Conservation (phyloP, 2,329 filamentous ascomycete genomes). For the Cylindrodendrum hubeiense region DNA sequence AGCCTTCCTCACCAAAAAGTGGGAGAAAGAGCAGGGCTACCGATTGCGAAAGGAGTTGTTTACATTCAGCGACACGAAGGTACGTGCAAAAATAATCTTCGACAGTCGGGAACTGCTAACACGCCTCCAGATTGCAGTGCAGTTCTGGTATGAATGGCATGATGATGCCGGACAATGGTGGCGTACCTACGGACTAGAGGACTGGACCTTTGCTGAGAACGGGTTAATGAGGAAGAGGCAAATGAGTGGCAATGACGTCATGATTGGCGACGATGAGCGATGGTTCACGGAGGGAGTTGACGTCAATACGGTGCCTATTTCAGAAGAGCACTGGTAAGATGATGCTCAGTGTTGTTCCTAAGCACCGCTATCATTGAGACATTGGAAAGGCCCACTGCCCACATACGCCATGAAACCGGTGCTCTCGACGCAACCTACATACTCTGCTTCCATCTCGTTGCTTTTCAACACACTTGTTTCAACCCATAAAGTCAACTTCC, state of each 20-base stretch:
- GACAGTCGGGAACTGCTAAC: background rate
- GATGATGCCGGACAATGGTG: constrained; percentile 82
- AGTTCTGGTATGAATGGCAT: constrained; percentile 91
- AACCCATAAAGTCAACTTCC: constrained; percentile 7
- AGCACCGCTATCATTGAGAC: no score
- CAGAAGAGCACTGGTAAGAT: constrained; percentile 77
- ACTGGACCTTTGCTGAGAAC: constrained; percentile 80
- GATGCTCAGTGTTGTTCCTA: no score
- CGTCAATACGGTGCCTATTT: constrained; percentile 75
- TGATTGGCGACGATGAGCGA: constrained; percentile 70
- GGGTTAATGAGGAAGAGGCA: constrained; percentile 80
- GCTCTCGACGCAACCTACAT: constrained; percentile 14
- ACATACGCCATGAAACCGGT: constrained; percentile 25
- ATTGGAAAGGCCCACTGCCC: no score
- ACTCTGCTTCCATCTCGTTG: constrained; percentile 15
- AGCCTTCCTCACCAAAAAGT: constrained; percentile 78
- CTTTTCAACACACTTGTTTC: constrained; percentile 17
- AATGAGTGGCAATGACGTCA: constrained; percentile 82
- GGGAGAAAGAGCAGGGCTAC: constrained; percentile 79
- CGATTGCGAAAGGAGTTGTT: constrained; percentile 87
- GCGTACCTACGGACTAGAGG: constrained; percentile 86
- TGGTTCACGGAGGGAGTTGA: constrained; percentile 80
- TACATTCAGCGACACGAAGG: constrained; percentile 77
- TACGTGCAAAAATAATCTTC: constrained; percentile 27
- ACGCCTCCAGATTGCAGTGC: constrained; percentile 76